Evolutionary conservation across 352 stramenopile species (phyloP), one percentile per base, ranked within the genome.

Genomic region (Phytophthora constricta): DNA sequence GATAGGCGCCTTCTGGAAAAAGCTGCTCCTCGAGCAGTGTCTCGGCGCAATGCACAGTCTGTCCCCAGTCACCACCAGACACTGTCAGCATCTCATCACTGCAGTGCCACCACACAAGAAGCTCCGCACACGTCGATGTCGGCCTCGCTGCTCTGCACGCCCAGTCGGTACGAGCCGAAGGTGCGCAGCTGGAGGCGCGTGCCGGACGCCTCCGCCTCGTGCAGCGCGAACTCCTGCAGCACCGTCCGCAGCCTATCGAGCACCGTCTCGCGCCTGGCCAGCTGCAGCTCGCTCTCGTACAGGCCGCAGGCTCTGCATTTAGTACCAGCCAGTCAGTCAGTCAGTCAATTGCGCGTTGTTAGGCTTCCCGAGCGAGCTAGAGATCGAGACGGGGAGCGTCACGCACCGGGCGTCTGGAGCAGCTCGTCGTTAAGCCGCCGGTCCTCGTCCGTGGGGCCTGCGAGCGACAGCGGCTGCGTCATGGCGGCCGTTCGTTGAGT

Each of bases 91-190:
- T 5, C 16, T 9, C 2, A 14, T 33, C 17, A 52, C 14, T 7
- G 23, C 14, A 59, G 8, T 47, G 20, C 22, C 10, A 42, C 19
- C 1, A 56, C 8, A 34, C 13, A 57, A 47, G 5, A 34, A 11
- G 17, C n/a, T 9, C 9, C 77, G 39, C 72, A 95, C 87, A 82
- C 87, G 64, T 96, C 89, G 49, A 96, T 96, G 58, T 96, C 89
- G 1, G 89, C 87, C 14, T 97, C 89, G 17, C 75, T 80, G 28
- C 82, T 92, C 62, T 98, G 90, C 3, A 97, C 90, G 20, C 85
- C 84, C 3, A 98, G 82, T 5, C 87, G 77, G 47, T 90, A 97
- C 0, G 93, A 98, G 39, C 97, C 97, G 78, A 98, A 99, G 3
- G 91, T 97, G 34, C 89, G 80, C 11, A 98, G 62, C 54, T 93